Evolutionary conservation across 495 filamentous ascomycete species (phyloP), one percentile per base, ranked within the genome.

Genomic region (Daldinia vernicosa): DNA sequence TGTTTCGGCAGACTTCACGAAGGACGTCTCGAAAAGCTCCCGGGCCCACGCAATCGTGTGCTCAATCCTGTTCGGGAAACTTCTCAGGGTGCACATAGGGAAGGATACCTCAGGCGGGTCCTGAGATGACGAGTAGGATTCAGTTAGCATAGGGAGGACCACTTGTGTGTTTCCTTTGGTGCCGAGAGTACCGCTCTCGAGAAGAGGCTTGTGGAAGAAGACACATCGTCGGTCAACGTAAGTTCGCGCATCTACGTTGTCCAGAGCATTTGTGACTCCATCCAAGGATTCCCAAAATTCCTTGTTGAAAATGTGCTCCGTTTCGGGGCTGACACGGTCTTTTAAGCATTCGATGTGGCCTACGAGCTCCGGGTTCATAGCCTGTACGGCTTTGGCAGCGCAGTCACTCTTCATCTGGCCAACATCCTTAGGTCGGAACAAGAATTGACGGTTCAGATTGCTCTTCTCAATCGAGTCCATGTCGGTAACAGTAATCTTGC

Each of bases 381-480:
- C 88, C 75, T 93, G 87, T 7, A 94, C 95, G 14, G 95, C 95
- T 67, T 86, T 87, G 22, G 96, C 91, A 27, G 96, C 96, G 78
- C 92, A 95, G 67, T 97, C 94, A 77, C 95, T 98, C 92, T 99
- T 99, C 78, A 97, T 86, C 76, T 93, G 91, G 28, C 96, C 96
- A 39, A 99, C 96, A 81, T 99, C 94, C 77, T 92, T 93, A 30
- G 92, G 84, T 28, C 96, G 86, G 89, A 99, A 99, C 15, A 99
- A 79, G 84, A 99, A 99, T 74, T 99, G 96, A 47, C 96, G 87
- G 83, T 99, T 99, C 40, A 99, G 87, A 78, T 99, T 99, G 84
- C 95, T 98, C 87, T 94, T 97, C 84, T 99, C 96, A 69, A 99
- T 99, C 66, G 92, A 91, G 72, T 99, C 96, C 91, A 97, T 98